Conservation (phyloP, 140 eudicot genomes). For the Anethum foeniculum region DNA sequence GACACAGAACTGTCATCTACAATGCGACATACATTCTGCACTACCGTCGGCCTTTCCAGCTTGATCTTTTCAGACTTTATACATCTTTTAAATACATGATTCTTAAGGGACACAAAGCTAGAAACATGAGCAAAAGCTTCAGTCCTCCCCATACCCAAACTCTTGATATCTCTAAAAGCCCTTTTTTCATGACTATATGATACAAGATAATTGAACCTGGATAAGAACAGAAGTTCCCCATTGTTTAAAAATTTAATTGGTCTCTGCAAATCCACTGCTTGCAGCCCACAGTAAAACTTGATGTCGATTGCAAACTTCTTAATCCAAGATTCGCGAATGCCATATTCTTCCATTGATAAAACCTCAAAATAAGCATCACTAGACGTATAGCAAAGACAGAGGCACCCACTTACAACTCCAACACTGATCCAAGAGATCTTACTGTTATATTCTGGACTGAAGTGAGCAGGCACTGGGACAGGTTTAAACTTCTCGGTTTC, state of each 20-base stretch:
- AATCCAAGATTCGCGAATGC: constrained; percentile 35
- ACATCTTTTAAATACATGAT: constrained; percentile 7
- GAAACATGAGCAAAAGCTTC: constrained; percentile 19
- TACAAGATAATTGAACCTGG: constrained; percentile 13
- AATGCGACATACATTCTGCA: neutral
- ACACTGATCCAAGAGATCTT: constrained; percentile 25
- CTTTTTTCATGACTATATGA: constrained; percentile 22
- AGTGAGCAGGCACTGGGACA: constrained; percentile 24
- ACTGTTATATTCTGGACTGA: neutral
- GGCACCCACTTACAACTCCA: constrained; percentile 24
- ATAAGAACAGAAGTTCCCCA: constrained; percentile 25
- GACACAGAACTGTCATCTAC: neutral
- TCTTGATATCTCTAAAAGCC: constrained; percentile 17
- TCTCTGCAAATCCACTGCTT: constrained; percentile 16
- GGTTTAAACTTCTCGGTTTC: constrained; percentile 21
- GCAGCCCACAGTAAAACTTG: constrained; percentile 20
- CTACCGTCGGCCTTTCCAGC: neutral
- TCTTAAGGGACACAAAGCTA: constrained; percentile 30
- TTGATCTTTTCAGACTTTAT: constrained; percentile 14
- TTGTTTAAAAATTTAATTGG: constrained; percentile 22
- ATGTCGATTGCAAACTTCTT: constrained; percentile 23
- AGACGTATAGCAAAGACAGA: constrained; percentile 25
- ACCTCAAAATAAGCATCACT: constrained; percentile 26
- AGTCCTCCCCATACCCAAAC: neutral
- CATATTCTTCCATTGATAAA: constrained; percentile 36